Evolutionary conservation across 2,329 filamentous ascomycete species (phyloP), one percentile per base, ranked within the genome.

Genomic region (Onygenales sp.): DNA sequence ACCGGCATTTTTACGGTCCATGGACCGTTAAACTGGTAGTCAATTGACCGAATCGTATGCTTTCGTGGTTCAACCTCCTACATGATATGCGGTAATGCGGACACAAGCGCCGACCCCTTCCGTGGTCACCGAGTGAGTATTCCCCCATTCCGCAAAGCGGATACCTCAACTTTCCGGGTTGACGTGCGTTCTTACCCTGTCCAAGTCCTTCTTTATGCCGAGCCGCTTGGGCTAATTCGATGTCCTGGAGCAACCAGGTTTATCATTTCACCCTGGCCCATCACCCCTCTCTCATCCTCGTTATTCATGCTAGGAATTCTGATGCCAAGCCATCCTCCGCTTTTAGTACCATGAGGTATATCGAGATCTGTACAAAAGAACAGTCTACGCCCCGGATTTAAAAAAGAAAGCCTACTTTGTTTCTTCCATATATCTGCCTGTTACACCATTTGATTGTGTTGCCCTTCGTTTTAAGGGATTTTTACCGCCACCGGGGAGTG

Each of bases 371-470:
- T 51, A 6, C 36, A 32, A 13, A 49, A 39, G 14, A 14, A 6
- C 6, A 40, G 14, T 31, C 36, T 31, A 40, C 36, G 6, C 17
- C 17, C 11, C 4, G 36, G 17, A 39, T 40, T n/a, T 32, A 9
- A 39, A 49, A 21, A 10, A 9, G 11, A 17, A 10, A 32, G 36
- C 21, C 40, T 10, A 14, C 14, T 42, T 13, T 17, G 31, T 13
- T 49, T 32, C 21, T 31, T 39, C 3, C 10, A 42, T 31, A n/a
- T 48, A 13, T 8, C 17, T 21, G 10, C 13, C 3, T 39, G 31
- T 33, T 17, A 47, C 42, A 42, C 48, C 60, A 60, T 27, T 49
- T 46, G 9, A 52, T 49, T 55, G 48, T 42, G 60, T 10, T 40
- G 6, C 13, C 8, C 21, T 49, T 40, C 17, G 36, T 39, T n/a